Base-by-base conservation (phyloP, 148 eudicot species). In the Rhododendron kiyosumense region DNA sequence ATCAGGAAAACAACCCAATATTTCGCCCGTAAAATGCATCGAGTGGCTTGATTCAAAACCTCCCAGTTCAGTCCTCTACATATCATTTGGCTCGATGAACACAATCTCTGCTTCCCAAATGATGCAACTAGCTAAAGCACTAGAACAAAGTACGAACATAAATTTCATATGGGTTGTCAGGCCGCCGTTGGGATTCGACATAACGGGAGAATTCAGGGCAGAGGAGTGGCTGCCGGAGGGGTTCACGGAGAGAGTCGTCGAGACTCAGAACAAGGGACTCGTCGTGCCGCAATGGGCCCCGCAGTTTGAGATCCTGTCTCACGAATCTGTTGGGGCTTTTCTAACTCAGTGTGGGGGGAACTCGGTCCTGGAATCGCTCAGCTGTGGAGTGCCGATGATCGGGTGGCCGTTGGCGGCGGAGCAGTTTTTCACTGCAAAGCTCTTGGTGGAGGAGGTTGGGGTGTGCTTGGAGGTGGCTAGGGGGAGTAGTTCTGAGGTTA, bases 101-200 rank as follows among this genome's bases (percentile, higher is more conserved):
- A 90, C 93, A 0, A 86, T 94, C 52, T 88, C 94, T 13, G 81
- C 91, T 0, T 84, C 94, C 13, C 96, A 94, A 13, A 92, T 90
- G 93, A 87, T 84, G 90, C 85, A 89, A 18, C 57, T 94, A 65
- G 96, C 94, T 1, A 88, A 59, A 61, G 96, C 93, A 1, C 43
- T 92, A 32, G 93, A 92, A 0, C 81, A 17, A 81, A 41, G 28
- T 24, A 71, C 84, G 22, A 87, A 45, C 2, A 85, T 24, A 45
- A 86, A 81, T 61, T 94, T 94, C 89, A 89, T 93, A n/a, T 94
- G 97, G 97, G 93, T 92, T n/a, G 89, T 94, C 2, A 79, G 94
- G 86, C 96, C 93, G 1, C 95, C 92, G 0, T 15, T 92, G 17
- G 95, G 93, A 9, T 83, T 85, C 2, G 92, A 91, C 81, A 61